Evolutionary conservation across 1,284 basidiomycete genomes (phyloP).

Genomic region (Anthracocystis setariae): DNA sequence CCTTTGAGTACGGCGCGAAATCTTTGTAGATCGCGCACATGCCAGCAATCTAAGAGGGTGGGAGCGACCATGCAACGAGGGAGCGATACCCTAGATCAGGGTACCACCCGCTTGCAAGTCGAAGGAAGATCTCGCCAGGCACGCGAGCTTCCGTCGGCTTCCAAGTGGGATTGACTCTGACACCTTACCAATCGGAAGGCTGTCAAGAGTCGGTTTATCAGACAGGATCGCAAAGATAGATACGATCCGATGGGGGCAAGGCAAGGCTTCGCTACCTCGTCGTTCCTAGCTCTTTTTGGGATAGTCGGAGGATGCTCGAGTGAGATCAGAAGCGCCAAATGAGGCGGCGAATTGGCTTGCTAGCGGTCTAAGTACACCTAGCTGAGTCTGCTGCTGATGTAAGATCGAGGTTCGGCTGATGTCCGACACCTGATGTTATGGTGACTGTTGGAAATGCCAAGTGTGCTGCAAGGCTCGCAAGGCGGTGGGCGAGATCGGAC

Average conservation of each 20-base stretch:
- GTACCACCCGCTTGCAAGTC: slow-evolving; percentile 46
- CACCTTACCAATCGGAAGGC: slow-evolving; percentile 10
- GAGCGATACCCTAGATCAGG: slow-evolving; percentile 42
- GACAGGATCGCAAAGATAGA: not conserved
- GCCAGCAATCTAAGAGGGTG: slow-evolving; percentile 63
- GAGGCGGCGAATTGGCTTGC: too few relatives aligned
- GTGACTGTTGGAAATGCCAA: too few relatives aligned
- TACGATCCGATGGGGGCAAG: not conserved
- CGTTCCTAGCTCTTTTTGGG: too few relatives aligned
- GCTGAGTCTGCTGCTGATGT: too few relatives aligned
- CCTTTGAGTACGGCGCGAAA: slow-evolving; percentile 61
- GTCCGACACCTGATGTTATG: too few relatives aligned
- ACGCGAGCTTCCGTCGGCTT: slow-evolving; percentile 34
- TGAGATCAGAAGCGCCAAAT: too few relatives aligned
- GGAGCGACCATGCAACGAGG: slow-evolving; percentile 56
- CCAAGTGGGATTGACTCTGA: slow-evolving; percentile 38
- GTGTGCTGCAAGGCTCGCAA: too few relatives aligned
- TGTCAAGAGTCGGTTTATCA: slow-evolving; percentile 7
- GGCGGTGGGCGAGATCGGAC: too few relatives aligned
- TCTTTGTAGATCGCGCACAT: slow-evolving; percentile 61
- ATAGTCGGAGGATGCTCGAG: too few relatives aligned
- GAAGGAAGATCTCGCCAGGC: slow-evolving; percentile 14
- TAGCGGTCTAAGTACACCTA: too few relatives aligned
- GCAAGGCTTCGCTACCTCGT: not conserved
- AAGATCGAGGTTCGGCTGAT: too few relatives aligned